Conservation (phyloP, 2,329 filamentous ascomycete genomes). For the Exutisphaerella laricina region DNA sequence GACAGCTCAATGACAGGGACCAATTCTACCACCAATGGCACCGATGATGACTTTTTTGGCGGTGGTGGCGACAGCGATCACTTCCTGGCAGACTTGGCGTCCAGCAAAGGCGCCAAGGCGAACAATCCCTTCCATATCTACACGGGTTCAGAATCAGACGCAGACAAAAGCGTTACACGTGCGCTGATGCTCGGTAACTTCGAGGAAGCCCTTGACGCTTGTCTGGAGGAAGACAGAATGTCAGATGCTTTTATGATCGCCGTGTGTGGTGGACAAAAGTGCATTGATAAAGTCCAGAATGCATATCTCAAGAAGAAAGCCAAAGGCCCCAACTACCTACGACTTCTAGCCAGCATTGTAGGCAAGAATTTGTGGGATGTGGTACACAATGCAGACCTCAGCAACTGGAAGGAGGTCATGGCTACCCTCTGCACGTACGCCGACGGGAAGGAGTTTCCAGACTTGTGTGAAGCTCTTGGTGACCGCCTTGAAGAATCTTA, state of each 20-base stretch:
- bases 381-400: slow-evolving; percentile 89
- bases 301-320: slow-evolving; percentile 81
- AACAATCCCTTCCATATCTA: slow-evolving; percentile 92
- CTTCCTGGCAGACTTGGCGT: slow-evolving; percentile 77
- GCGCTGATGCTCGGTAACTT: slow-evolving; percentile 89
- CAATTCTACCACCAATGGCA: slow-evolving; percentile 27
- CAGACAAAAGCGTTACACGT: slow-evolving; percentile 81
- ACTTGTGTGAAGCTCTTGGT: slow-evolving; percentile 90
- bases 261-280: slow-evolving; percentile 88
- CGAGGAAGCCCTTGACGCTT: slow-evolving; percentile 80
- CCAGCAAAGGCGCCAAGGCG: slow-evolving; percentile 86
- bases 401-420: slow-evolving; percentile 96
- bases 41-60: slow-evolving; percentile 64
- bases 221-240: slow-evolving; percentile 79
- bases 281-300: slow-evolving; percentile 88
- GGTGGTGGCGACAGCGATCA: slow-evolving; percentile 66
- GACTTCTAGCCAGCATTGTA: slow-evolving; percentile 84
- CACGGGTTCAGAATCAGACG: slow-evolving; percentile 71
- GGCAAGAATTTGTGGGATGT: slow-evolving; percentile 98
- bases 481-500: slow-evolving; percentile 76
- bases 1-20: slow-evolving; percentile 37
- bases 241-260: slow-evolving; percentile 98
- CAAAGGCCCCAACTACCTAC: slow-evolving; percentile 82
- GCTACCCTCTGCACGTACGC: slow-evolving; percentile 93
- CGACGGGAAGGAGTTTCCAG: slow-evolving; percentile 81